Base-by-base conservation (phyloP, 2,329 filamentous ascomycete species). In the Juglanconis sp. region DNA sequence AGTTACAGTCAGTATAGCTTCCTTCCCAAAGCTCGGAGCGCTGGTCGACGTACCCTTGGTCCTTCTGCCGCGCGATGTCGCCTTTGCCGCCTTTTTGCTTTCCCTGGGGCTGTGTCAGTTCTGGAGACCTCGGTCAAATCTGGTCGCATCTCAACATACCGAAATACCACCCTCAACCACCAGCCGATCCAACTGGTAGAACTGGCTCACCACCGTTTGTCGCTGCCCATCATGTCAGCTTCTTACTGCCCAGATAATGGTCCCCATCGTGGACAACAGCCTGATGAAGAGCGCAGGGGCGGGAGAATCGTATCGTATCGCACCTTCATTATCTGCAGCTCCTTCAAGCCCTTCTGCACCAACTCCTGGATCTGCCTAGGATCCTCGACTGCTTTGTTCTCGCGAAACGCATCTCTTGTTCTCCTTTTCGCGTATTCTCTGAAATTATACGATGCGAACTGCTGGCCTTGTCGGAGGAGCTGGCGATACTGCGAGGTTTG, bases 391-490 rank as follows among this genome's bases (percentile, higher is more conserved):
- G 76, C 73, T 74, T 86, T 83, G 75, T 96, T 84, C 74, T 96
- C 92, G 69, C 89, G 85, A 76, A 98, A 99, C 4, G 91, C 88
- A 79, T 98, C 95, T 73, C 85, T 85, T 73, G 95, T 96, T 75
- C 94, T 86, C 72, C 95, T 88, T 76, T 88, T 90, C 57, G 95
- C 93, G 76, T 99, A 99, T 75, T 97, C 94, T 77, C 95, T 87
- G 83, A 97, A 99, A 79, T 98, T 99, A 81, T 98, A 99, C 68
- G 90, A 87, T 64, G 92, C 86, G 76, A 99, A 98, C 71, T 96
- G 90, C 64, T 84, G 82, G 64, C 92, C 87, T 74, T 95, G 90
- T 68, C 93, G 90, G 70, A 98, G 81, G 69, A 99, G 81, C 71
- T 94, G 94, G 67, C 95, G 93, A 77, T 96, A 98, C 93, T 96